Base-by-base conservation (phyloP, 179 eudicot genomes). In the Beta corolliflora region DNA sequence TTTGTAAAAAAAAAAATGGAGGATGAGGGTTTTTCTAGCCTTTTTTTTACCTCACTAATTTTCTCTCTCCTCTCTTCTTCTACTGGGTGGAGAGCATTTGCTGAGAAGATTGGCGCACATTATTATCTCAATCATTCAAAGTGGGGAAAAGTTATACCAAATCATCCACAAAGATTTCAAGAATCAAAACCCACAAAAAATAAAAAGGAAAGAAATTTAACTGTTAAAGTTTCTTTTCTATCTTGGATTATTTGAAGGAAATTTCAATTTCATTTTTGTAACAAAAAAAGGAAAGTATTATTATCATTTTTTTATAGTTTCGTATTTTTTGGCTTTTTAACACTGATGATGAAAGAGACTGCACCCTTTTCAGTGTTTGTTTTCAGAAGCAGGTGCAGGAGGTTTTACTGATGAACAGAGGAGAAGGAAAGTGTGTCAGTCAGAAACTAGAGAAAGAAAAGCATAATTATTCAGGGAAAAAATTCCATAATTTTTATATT, bases 61-160 rank as follows among this genome's bases (percentile, higher is more conserved):
- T 69, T 41, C 54, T 48, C 71, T 75, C 82, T 81, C 77, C 76
- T 80, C 71, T 80, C 55, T 72, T 76, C 76, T 55, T 36, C 60
- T 63, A 29, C 58, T 66, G 66, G 82, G 77, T 80, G 80, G 80
- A 77, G 77, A 81, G 85, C 83, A 81, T 74, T 82, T 81, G 86
- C 58, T 63, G 86, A 66, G 73, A 71, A 72, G 64, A 65, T 81
- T 75, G 81, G 87, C 77, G 82, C 83, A 86, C 89, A 89, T 91
- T 87, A 91, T 91, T 88, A 85, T 88, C 88, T 88, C 92, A 91
- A 84, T 81, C 82, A 81, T 85, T 82, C 84, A 85, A 78, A 81
- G 84, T 85, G 76, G 80, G 78, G 59, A 84, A 71, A 81, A 77
- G 79, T 23, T 41, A 65, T 58, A 75, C 13, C 19, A 81, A 81